phyloP scores from a whole-genome alignment of 192 early-diverging fungal species.

The Rhizophagus clarus region DNA sequence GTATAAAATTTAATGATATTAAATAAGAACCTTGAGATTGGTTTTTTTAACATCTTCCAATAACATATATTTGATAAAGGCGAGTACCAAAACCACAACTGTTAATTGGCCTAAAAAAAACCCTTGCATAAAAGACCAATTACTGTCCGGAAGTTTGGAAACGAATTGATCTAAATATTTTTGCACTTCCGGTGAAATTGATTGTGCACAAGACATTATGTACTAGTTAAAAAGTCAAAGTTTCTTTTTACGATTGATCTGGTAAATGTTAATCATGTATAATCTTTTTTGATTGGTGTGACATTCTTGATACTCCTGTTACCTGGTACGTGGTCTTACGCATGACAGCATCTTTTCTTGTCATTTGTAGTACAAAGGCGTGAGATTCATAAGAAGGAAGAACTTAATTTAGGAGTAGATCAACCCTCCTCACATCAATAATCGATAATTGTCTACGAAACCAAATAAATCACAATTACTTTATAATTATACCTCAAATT shows the following conservation, averaged over 20 bases:
- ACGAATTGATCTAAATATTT: constrained; percentile 20
- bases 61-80: constrained; percentile 54
- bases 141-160: neutral
- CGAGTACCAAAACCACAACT: constrained; percentile 50
- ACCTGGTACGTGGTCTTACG: neutral
- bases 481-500: neutral
- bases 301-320: neutral
- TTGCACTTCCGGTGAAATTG: constrained; percentile 14
- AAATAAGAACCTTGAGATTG: constrained; percentile 35
- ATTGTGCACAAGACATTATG: constrained; percentile 18
- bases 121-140: constrained; percentile 52
- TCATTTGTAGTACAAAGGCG: neutral
- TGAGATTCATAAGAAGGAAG: neutral
- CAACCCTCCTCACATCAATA: neutral
- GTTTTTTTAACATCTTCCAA: constrained; percentile 49
- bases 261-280: neutral
- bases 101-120: constrained; percentile 53
- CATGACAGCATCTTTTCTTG: neutral
- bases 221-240: neutral
- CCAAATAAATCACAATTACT: neutral
- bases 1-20: neutral
- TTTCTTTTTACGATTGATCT: too few relatives aligned
- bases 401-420: neutral
- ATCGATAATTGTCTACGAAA: neutral
- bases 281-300: neutral